Base-by-base conservation (phyloP, 495 filamentous ascomycete genomes). In the Penicillium silybi region DNA sequence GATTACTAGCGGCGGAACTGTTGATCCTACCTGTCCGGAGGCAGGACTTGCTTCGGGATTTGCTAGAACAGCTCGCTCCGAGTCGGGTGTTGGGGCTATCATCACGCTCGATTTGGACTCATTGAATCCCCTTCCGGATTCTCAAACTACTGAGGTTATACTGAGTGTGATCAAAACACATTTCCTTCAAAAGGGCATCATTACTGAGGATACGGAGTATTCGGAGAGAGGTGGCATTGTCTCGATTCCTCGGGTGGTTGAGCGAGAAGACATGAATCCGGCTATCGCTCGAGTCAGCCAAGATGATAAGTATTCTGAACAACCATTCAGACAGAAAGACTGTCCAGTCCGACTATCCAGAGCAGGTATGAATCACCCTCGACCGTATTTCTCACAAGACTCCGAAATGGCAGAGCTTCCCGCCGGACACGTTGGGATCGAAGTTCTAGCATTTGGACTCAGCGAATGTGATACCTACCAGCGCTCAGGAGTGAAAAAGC, bases 391-490 rank as follows among this genome's bases (percentile, higher is more conserved):
- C 40, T 44, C 50, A 5, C 4, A 10, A 1, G 48, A 56, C 34
- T 20, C 4, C 8, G 16, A 40, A 9, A 23, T 39, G 9, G 8
- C 18, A 0, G 27, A 49, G 16, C 35, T 59, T 6, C 61, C 54
- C 22, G 27, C 10, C 1, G 64, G 65, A 9, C 32, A 59, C 13
- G 47, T 75, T 1, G 62, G 66, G 15, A 67, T 75, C 6, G 44
- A 50, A 16, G 62, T 72, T 11, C 54, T 58, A 0, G 48, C 57
- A 0, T 65, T 70, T n/a, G 71, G 72, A 3, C n/a, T 80, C 0
- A 75, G 68, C 43, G 64, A 66, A 55, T 61, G 61, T 18, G 76
- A 80, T 45, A 11, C 1, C 13, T 16, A 13, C 22, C n/a, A 18
- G 8, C 15, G 17, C 2, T 16, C 2, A 1, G 3, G 8, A 9